phyloP scores from a whole-genome alignment of 164 flowering plant genomes.

The Euptelea pleiosperma region DNA sequence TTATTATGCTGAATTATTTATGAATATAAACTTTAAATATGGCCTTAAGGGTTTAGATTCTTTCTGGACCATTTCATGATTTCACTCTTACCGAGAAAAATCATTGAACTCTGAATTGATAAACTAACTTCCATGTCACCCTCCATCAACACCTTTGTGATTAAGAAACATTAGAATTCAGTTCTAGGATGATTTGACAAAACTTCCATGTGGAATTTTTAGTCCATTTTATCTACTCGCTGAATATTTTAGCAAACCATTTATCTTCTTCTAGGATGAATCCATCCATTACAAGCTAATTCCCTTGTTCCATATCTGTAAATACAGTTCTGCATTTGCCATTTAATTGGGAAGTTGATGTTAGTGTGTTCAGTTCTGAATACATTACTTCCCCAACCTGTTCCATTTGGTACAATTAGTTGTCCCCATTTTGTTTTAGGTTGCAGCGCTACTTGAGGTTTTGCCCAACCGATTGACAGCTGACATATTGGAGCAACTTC shows the following conservation, averaged over 20 bases:
- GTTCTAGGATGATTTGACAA: too few relatives aligned
- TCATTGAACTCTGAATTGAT: neutral
- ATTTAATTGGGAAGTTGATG: neutral
- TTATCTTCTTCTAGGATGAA: neutral
- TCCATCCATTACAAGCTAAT: neutral
- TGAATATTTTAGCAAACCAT: too few relatives aligned
- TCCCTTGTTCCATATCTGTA: neutral
- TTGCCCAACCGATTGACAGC: constrained; percentile 86
- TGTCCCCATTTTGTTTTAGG: constrained; percentile 43
- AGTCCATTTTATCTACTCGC: too few relatives aligned
- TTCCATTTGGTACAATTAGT: neutral
- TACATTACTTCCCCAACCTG: neutral
- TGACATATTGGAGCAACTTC: constrained; percentile 87
- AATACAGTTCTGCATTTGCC: neutral
- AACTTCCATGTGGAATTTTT: too few relatives aligned
- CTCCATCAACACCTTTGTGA: too few relatives aligned
- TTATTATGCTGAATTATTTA: neutral
- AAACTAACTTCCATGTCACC: neutral
- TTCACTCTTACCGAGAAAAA: neutral
- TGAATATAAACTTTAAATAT: neutral
- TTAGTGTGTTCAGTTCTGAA: neutral
- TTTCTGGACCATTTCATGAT: neutral
- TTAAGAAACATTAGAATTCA: too few relatives aligned
- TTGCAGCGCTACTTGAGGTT: constrained; percentile 78
- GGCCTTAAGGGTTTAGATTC: too few relatives aligned